Base-by-base conservation (phyloP, 2,329 filamentous ascomycete genomes). In the Colletotrichum spaethianum region DNA sequence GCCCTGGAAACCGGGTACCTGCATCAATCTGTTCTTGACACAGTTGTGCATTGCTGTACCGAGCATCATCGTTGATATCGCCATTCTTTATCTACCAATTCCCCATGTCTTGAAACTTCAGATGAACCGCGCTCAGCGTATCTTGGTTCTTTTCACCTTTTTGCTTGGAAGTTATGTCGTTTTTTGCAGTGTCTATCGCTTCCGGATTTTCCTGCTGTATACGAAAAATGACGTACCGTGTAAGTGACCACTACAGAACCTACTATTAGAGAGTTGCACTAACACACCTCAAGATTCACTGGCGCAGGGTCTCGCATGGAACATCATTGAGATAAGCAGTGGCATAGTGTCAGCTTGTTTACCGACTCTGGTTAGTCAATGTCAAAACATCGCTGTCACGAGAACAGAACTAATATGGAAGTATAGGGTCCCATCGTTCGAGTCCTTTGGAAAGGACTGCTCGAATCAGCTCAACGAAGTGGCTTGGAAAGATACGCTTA, bases 251-350 rank as follows among this genome's bases (percentile, higher is more conserved):
- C 1, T 5, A 2, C 28, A 3, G 20, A 14, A 11, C 2, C 4
- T 16, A 18, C 4, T 16, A 11, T 6, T 2, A 9, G 9, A 18
- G 31, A 2, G 16, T n/a, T 31, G 9, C 3, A 14, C 61, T 63
- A 20, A 63, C 48, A 38, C 0, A 5, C 6, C 5, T 12, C 4
- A 0, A 72, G 70, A 70, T 33, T 64, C 70, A 11, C 40, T 72
- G 6, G 70, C 65, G 3, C 23, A 72, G 31, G 70, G 70, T 5
- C 65, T 72, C 1, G 70, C 70, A 2, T 72, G 70, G 70, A 72
- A 72, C 38, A 63, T 72, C 0, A 72, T 72, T 12, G 70, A 72
- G 18, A 70, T 72, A 12, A 72, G 70, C 38, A 72, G 70, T 38
- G 70, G 70, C 16, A 72, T 72, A 16, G 70, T 72, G 4, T 72